Conservation (phyloP, 2,329 filamentous ascomycete genomes). For the Penicillium decumbens region DNA sequence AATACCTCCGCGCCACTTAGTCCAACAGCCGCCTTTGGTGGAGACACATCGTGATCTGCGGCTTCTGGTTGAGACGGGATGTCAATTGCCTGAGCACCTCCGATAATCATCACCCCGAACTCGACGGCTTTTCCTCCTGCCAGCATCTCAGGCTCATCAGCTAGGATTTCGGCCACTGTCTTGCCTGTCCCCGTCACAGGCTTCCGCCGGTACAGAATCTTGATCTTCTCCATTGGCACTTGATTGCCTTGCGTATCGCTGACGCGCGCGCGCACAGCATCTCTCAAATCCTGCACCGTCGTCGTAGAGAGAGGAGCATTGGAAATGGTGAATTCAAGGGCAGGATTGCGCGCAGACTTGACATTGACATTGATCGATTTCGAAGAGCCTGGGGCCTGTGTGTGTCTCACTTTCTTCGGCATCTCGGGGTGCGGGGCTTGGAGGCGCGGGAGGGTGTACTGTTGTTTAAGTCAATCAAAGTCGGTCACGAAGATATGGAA, state of each 20-base stretch:
- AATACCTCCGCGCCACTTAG: constrained; percentile 59
- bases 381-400: constrained; percentile 36
- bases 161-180: constrained; percentile 67
- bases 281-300: constrained; percentile 74
- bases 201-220: constrained; percentile 82
- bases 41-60: constrained; percentile 27
- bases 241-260: constrained; percentile 43
- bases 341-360: constrained; percentile 66
- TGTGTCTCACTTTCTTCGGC: constrained; percentile 38
- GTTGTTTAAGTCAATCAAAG: not conserved
- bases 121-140: constrained; percentile 55
- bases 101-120: constrained; percentile 83
- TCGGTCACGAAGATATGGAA: not conserved
- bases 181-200: constrained; percentile 72
- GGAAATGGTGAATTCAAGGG: constrained; percentile 62
- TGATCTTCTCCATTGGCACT: constrained; percentile 65
- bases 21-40: constrained; percentile 45
- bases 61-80: constrained; percentile 31
- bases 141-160: constrained; percentile 47
- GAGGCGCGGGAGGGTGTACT: constrained; percentile 49
- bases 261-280: constrained; percentile 59
- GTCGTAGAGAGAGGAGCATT: constrained; percentile 60
- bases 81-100: constrained; percentile 55
- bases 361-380: constrained; percentile 36
- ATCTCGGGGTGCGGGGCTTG: constrained; percentile 41